phyloP scores from a whole-genome alignment of 1,284 basidiomycete species.

The Trametes hirsuta region DNA sequence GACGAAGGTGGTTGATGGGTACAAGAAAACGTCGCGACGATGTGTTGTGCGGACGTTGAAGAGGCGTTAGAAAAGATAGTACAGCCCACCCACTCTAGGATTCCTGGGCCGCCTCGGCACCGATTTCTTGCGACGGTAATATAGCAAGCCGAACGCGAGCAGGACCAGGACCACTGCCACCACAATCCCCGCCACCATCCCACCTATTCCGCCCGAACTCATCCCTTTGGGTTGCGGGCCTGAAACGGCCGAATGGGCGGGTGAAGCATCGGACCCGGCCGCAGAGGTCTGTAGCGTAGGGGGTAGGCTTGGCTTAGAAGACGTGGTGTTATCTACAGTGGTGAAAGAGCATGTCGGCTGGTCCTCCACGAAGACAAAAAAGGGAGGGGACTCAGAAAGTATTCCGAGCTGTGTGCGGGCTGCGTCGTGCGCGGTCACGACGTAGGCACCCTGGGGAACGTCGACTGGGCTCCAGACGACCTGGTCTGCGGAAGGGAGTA shows the following conservation, averaged over 20 bases:
- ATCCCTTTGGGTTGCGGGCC: slow-evolving; percentile 14
- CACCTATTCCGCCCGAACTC: slow-evolving; percentile 30
- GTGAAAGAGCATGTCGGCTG: neutral
- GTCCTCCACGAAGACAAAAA: slow-evolving; percentile 27
- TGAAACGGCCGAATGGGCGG: no score
- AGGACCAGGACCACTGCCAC: slow-evolving; percentile 30
- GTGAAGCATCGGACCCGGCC: no score
- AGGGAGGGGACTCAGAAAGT: slow-evolving; percentile 26
- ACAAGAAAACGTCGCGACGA: neutral
- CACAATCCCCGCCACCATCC: slow-evolving; percentile 29
- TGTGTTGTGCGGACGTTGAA: no score
- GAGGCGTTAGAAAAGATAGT: slow-evolving; percentile 2
- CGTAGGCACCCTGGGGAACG: slow-evolving; percentile 31
- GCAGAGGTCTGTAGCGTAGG: neutral
- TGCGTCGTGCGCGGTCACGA: slow-evolving; percentile 29
- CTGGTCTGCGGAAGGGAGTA: slow-evolving; percentile 20
- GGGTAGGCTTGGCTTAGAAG: neutral
- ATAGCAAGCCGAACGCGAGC: slow-evolving; percentile 30
- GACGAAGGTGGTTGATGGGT: no score
- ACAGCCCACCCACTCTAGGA: slow-evolving; percentile 24
- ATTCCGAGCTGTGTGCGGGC: slow-evolving; percentile 9
- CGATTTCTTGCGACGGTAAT: slow-evolving; percentile 17
- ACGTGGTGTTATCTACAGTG: neutral
- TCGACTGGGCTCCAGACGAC: slow-evolving; percentile 29
- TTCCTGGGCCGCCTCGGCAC: slow-evolving; percentile 14